Evolutionary conservation across 2,329 filamentous ascomycete species (phyloP), one percentile per base, ranked within the genome.

Genomic region (Tolypocladium endophyticum): DNA sequence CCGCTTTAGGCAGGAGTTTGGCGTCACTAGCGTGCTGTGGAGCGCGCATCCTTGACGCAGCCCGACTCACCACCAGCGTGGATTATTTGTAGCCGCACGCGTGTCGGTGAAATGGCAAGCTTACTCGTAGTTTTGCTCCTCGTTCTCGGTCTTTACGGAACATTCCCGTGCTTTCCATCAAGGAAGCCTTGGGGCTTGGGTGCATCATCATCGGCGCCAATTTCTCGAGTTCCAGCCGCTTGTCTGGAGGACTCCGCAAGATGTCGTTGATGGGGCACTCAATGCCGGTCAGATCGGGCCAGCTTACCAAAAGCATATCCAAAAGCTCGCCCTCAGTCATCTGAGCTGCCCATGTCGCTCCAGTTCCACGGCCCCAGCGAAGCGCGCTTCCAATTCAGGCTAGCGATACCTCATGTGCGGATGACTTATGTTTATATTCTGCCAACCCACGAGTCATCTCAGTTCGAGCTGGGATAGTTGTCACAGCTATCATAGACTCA

Each of bases 1-100:
- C 60, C 60, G 33, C 20, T 54, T 61, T 60, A 60, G 60, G 60
- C 59, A 61, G 50, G 50, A 53, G 60, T 14, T 53, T 35, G 50
- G 50, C 50, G 30, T 53, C 50, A 9, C 50, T 53, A 35, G 50
- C 50, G 50, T 18, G 18, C 11, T 33, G 28, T 5, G 25, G 16
- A 50, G 47, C 14, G 30, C 47, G n/a, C 41, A 45, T 45, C 41
- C n/a, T 47, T 47, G 43, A 47, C 43, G 43, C 43, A 47, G 23
- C 43, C 16, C 30, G 25, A 33, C 16, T 33, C 47, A 52, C 16
- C 39, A 43, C 39, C 20, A 6, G 20, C 39, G 20, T 43, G 39
- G 39, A 14, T 41, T 20, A 3, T 7, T 35, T 35, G 35, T 36
- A 9, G 35, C 35, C 11, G 35, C 35, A 36, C 35, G 35, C 35